Evolutionary conservation across 345 rosid genomes (phyloP), one percentile per base, ranked within the genome.

Genomic region (Citrus reticulata): DNA sequence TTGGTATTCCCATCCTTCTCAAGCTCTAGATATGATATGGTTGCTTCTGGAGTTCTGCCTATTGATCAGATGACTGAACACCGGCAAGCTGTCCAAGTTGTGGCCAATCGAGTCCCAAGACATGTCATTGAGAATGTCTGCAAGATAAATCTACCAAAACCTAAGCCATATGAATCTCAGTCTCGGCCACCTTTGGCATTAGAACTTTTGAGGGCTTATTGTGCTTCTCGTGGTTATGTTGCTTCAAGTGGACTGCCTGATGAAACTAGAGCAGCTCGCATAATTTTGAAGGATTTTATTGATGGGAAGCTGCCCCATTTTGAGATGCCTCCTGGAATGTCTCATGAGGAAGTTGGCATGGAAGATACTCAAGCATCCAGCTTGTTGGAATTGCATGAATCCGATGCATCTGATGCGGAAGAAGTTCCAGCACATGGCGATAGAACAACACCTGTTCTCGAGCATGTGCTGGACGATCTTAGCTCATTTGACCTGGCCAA

Each of bases 211-310:
- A 87, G 91, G 72, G 84, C 93, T 13, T 92, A 89, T 71, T 90
- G 98, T 74, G 85, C 98, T n/a, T 92, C 97, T 63, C 92, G 97
- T 79, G 93, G 97, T 1, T 87, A 89, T 22, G 93, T 95, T 65
- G 97, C 93, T 29, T 82, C 99, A n/a, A 92, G 98, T 89, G 99
- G 98, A 74, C 81, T 94, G 81, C 99, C 99, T 7, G 97, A 94
- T 78, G 97, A 95, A 81, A 92, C 97, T 35, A 89, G 85, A 78
- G 99, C 95, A 65, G 93, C 97, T 58, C 95, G 97, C 24, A 92
- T 83, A 78, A 92, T 95, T 25, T 81, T 95, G 83, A 95, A 95
- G 84, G 96, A 95, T 68, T 93, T 85, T 75, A 85, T 92, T 78
- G 92, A 92, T 46, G 95, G 99, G 66, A 95, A 92, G 86, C 85